Evolutionary conservation across 2,329 filamentous ascomycete genomes (phyloP).

Genomic region (Fusarium algeriense): DNA sequence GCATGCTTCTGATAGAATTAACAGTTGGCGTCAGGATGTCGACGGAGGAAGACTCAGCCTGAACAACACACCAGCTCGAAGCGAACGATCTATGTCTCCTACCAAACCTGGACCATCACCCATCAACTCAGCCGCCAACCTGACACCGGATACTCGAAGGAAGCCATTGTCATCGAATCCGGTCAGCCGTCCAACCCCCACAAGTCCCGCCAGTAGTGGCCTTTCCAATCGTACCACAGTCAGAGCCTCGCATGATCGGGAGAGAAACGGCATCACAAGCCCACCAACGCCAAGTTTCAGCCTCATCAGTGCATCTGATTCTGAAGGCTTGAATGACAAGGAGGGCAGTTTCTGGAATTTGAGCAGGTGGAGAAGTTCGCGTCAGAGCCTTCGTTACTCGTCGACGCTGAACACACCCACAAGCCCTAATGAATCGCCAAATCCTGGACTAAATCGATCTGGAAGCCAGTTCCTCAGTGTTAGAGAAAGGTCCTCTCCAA

Average conservation of each 20-base stretch:
- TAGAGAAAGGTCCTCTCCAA: conserved; percentile 51
- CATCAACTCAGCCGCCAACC: conserved; percentile 53
- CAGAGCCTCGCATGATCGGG: conserved; percentile 45
- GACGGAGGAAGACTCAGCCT: conserved; percentile 58
- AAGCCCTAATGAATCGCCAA: conserved; percentile 26
- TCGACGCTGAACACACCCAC: conserved; percentile 42
- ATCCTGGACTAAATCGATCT: conserved; percentile 54
- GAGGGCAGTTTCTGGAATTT: conserved; percentile 69
- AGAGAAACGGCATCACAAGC: conserved; percentile 47
- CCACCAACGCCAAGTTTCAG: conserved; percentile 70
- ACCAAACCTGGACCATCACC: conserved; percentile 57
- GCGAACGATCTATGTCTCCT: conserved; percentile 69
- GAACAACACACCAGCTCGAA: conserved; percentile 57
- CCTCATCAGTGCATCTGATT: conserved; percentile 54
- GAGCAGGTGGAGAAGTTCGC: conserved; percentile 62
- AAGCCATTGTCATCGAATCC: conserved; percentile 57
- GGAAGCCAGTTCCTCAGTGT: conserved; percentile 46
- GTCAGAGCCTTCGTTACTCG: conserved; percentile 53
- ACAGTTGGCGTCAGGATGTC: conserved; percentile 84
- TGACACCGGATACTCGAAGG: conserved; percentile 61
- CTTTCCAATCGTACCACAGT: conserved; percentile 44
- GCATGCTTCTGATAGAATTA: conserved; percentile 77
- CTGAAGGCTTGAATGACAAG: conserved; percentile 57
- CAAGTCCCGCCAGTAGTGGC: conserved; percentile 57
- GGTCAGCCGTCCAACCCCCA: conserved; percentile 39